Base-by-base conservation (phyloP, 306 rosid species). In the Mimosa pudica region DNA sequence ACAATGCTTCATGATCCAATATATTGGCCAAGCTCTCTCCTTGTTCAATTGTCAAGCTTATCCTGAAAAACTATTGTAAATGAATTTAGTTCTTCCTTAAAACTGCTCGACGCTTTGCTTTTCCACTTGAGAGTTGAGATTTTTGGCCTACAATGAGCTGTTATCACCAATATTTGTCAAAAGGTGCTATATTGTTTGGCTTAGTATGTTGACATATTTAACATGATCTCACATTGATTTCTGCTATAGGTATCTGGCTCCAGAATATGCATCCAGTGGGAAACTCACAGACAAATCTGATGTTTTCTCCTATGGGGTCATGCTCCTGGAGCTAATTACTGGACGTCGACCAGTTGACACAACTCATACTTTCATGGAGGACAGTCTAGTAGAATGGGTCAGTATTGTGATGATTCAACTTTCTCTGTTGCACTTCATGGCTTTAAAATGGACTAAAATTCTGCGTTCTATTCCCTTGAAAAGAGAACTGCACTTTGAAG, bases 361-460 rank as follows among this genome's bases (percentile, higher is more conserved):
- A 66, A 77, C 81, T 75, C 88, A 89, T 49, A 76, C 94, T 75
- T 95, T 12, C 85, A 72, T 85, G 88, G 98, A 95, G 58, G 99
- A 95, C 79, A 90, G 99, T 82, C 87, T 95, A 86, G 98, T 95
- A 8, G 99, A 95, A 0, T 95, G 99, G 99, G 99, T 95, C 81
- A 91, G 97, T 88, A 10, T 68, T 35, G 65, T 52, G 41, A 33
- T 36, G 30, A 73, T 74, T 69, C 58, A 60, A 62, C 8, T 80
- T 80, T 71, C 48, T 69, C 9, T n/a, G 9, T 44, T 8, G 30
- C 0, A 12, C 47, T 13, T 48, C 48, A 71, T 38, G 68, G 32
- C 10, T 46, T 8, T n/a, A 72, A 38, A 71, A 55, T 10, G 48
- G 12, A 20, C 52, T 20, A 76, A 76, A 16, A 47, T 65, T 72